Percentiles rank a stretch among this genome's conserved stretches.
phyloP scores from a whole-genome alignment of 2,329 filamentous ascomycete genomes.

The Phialemoniopsis sp. region DNA sequence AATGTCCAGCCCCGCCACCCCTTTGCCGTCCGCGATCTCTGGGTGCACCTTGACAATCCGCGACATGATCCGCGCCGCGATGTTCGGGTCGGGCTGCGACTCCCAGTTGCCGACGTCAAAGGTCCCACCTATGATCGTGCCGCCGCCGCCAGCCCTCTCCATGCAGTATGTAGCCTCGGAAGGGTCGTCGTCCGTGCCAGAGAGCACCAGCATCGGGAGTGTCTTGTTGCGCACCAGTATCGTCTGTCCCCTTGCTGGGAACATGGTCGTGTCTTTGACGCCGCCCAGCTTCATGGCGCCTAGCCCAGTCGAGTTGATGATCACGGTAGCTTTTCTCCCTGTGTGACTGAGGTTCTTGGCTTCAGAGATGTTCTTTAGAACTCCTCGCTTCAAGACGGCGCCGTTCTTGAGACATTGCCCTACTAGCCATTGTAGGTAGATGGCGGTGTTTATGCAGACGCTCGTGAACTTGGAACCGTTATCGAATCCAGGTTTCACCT shows the following conservation, averaged over 20 bases:
- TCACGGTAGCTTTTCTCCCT: constrained; percentile 56
- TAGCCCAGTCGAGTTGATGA: constrained; percentile 85
- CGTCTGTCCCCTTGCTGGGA: constrained; percentile 77
- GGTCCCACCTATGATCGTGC: constrained; percentile 82
- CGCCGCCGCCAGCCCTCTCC: constrained; percentile 74
- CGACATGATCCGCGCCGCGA: constrained; percentile 82
- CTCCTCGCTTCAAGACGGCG: constrained; percentile 60
- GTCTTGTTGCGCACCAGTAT: constrained; percentile 79
- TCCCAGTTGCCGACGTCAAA: constrained; percentile 81
- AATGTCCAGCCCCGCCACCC: constrained; percentile 69
- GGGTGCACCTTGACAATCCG: constrained; percentile 65
- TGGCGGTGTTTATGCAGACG: constrained; percentile 84
- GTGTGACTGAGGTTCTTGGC: constrained; percentile 58
- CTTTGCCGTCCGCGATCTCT: constrained; percentile 59
- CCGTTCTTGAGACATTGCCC: constrained; percentile 75
- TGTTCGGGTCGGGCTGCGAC: constrained; percentile 69
- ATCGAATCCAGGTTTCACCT: constrained; percentile 62
- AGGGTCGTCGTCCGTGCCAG: constrained; percentile 68
- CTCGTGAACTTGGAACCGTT: constrained; percentile 75
- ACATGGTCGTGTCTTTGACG: constrained; percentile 69
- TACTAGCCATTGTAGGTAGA: constrained; percentile 84
- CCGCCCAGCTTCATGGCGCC: constrained; percentile 73
- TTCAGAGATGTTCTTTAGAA: constrained; percentile 68
- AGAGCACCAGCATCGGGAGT: constrained; percentile 63
- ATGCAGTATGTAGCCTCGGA: constrained; percentile 78